Base-by-base conservation (phyloP, 2,329 filamentous ascomycete species). In the Ophiostoma ulmi region DNA sequence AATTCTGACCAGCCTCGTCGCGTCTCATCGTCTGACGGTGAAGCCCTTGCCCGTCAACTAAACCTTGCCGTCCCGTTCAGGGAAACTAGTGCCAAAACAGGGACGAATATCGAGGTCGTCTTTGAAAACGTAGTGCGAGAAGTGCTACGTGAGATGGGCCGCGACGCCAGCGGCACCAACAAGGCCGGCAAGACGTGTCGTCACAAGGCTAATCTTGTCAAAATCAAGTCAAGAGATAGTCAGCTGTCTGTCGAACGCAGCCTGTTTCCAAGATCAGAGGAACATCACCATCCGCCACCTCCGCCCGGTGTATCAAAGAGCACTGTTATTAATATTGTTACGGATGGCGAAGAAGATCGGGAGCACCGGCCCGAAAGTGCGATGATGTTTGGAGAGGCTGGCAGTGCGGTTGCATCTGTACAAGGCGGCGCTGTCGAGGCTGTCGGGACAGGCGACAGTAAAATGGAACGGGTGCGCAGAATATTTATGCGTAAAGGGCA, bases 81-180 rank as follows among this genome's bases (percentile, higher is more conserved):
- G 26, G 58, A 63, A 35, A 63, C 58, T 1, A 63, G 58, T 35
- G 58, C 58, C 26, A 31, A 35, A 26, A 35, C 58, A 6, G 58
- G 58, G 58, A 31, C 26, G 3, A 31, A 63, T 1, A 14, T 92
- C 14, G 85, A 87, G 72, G 88, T 88, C 72, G 87, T 90, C 11
- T 91, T 75, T 63, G 74, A 74, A 38, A 71, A 73, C 5, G 48
- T 76, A 13, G 74, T 76, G 64, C 72, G 75, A 20, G 74, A 72
- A 61, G 76, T 75, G n/a, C 69, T 77, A 64, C n/a, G 67, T 31
- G 71, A 72, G 55, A 74, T 73, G 73, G 75, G 73, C 8, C 55
- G 69, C 17, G 69, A 72, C 22, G 70, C 68, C 55, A 71, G 67
- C 48, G 71, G 69, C 7, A 69, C 67, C n/a, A 71, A 68, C 63